Conservation (phyloP, 2,329 filamentous ascomycete genomes). For the Ilyonectria robusta region DNA sequence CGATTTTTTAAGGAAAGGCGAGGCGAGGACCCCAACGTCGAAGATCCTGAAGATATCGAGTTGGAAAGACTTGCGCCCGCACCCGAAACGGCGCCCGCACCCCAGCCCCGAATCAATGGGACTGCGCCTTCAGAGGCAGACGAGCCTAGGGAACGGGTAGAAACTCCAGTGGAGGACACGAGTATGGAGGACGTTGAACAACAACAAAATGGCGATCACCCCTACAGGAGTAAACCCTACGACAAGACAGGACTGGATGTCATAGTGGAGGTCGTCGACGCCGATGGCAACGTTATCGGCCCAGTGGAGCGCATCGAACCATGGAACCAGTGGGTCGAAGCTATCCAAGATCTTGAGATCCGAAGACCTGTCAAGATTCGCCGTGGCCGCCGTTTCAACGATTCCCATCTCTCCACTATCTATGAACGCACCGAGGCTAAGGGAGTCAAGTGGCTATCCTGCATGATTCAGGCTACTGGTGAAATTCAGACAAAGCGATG, state of each 20-base stretch:
- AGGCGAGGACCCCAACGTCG: constrained; percentile 40
- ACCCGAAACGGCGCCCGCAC: not conserved
- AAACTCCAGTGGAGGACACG: constrained; percentile 22
- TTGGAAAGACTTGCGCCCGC: constrained; percentile 32
- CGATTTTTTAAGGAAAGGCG: constrained; percentile 53
- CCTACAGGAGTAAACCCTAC: not conserved
- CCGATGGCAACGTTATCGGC: constrained; percentile 56
- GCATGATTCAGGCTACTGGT: constrained; percentile 66
- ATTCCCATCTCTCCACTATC: constrained; percentile 56
- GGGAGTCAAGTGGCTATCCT: constrained; percentile 62
- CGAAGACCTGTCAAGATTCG: constrained; percentile 59
- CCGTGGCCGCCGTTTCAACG: constrained; percentile 57
- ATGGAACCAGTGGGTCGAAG: constrained; percentile 58
- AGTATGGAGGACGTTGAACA: constrained; percentile 42
- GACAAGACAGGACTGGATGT: constrained; percentile 25
- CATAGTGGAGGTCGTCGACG: constrained; percentile 55
- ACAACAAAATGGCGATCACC: constrained; percentile 23
- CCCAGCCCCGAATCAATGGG: constrained; percentile 34
- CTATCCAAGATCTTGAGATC: constrained; percentile 55
- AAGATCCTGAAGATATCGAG: constrained; percentile 35
- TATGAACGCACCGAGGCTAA: constrained; percentile 59
- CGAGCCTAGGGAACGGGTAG: constrained; percentile 5
- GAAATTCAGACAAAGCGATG: constrained; percentile 58
- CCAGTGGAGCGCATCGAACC: constrained; percentile 54
- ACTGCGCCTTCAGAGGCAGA: constrained; percentile 7